A percentile compares a stretch with the other conserved stretches of the same genome.
phyloP scores from a whole-genome alignment of 306 rosid species.

The Prunus salicina region DNA sequence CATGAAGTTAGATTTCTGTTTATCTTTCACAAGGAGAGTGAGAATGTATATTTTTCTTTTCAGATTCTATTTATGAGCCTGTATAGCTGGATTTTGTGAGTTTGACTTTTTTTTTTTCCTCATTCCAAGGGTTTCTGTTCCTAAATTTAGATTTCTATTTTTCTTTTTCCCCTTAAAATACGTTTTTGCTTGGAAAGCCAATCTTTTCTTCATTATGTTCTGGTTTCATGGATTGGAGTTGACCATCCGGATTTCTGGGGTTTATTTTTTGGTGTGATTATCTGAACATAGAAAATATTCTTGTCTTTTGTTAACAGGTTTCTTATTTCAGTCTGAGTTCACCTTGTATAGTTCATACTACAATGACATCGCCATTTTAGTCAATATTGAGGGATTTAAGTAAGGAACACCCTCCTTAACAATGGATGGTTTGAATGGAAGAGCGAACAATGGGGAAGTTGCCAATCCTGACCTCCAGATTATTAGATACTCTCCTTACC shows the following conservation, averaged over 20 bases:
- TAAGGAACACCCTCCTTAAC: constrained; percentile 33
- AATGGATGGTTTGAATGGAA: constrained; percentile 53
- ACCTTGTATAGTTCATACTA: constrained; percentile 15
- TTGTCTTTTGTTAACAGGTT: constrained; percentile 38
- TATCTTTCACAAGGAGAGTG: background rate
- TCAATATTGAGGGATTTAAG: constrained; percentile 29
- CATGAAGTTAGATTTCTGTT: constrained; percentile 5
- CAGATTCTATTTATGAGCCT: constrained; percentile 3
- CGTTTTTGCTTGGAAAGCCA: constrained; percentile 16
- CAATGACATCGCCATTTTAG: constrained; percentile 18
- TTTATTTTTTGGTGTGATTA: constrained; percentile 8
- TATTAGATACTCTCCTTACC: constrained; percentile 58
- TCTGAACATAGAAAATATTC: constrained; percentile 14
- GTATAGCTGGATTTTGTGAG: constrained; percentile 14
- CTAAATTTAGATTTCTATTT: constrained; percentile 7
- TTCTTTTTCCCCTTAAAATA: background rate
- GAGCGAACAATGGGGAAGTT: constrained; percentile 39
- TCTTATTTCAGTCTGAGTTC: constrained; percentile 34
- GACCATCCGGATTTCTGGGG: constrained; percentile 14
- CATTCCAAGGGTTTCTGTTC: constrained; percentile 21
- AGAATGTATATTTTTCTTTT: background rate
- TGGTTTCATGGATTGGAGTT: constrained; percentile 17
- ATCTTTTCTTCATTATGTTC: constrained; percentile 3
- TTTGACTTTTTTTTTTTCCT: constrained; percentile 13
- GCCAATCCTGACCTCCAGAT: constrained; percentile 49